phyloP scores from a whole-genome alignment of 805 yeast genomes.

The Saccharomycopsis lassenensis region DNA sequence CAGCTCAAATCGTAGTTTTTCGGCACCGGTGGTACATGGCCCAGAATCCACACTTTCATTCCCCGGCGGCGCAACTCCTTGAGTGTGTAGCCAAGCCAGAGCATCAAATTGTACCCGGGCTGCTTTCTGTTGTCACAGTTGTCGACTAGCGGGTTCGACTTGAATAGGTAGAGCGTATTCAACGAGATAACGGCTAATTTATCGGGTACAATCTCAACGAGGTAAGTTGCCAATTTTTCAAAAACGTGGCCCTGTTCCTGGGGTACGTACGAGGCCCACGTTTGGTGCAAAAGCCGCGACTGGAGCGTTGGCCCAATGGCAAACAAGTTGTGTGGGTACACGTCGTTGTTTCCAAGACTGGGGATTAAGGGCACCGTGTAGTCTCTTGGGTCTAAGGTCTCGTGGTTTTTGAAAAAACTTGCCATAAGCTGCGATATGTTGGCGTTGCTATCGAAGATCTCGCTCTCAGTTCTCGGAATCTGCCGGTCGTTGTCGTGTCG shows the following conservation, averaged over 20 bases:
- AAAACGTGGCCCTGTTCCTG: slow-evolving; percentile 67
- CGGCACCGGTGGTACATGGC: slow-evolving; percentile 81
- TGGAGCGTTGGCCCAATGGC: slow-evolving; percentile 85
- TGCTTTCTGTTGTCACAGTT: slow-evolving; percentile 61
- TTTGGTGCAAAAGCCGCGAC: slow-evolving; percentile 61
- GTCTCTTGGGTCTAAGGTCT: slow-evolving; percentile 31
- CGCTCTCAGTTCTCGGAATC: slow-evolving; percentile 61
- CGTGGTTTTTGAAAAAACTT: slow-evolving; percentile 37
- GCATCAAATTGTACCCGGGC: slow-evolving; percentile 69
- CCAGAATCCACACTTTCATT: slow-evolving; percentile 79
- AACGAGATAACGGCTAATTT: slow-evolving; percentile 69
- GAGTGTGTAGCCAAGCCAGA: slow-evolving; percentile 68
- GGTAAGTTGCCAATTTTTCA: slow-evolving; percentile 62
- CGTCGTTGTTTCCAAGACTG: slow-evolving; percentile 77
- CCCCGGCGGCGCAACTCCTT: slow-evolving; percentile 61
- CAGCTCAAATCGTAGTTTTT: slow-evolving; percentile 70
- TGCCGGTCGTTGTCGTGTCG: slow-evolving; percentile 74
- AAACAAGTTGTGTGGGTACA: slow-evolving; percentile 78
- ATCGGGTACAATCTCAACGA: slow-evolving; percentile 70
- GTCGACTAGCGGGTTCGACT: slow-evolving; percentile 73
- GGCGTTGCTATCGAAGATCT: slow-evolving; percentile 61
- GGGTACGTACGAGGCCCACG: slow-evolving; percentile 70
- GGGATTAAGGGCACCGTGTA: slow-evolving; percentile 49
- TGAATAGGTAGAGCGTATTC: slow-evolving; percentile 66
- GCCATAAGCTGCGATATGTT: slow-evolving; percentile 42